Percentiles rank a stretch among this genome's conserved stretches.
These are phyloP conservation scores for Paecilomyces sp. DNA, from an alignment of 2,329 filamentous ascomycete genomes.

Conservation along the genomic window DNA sequence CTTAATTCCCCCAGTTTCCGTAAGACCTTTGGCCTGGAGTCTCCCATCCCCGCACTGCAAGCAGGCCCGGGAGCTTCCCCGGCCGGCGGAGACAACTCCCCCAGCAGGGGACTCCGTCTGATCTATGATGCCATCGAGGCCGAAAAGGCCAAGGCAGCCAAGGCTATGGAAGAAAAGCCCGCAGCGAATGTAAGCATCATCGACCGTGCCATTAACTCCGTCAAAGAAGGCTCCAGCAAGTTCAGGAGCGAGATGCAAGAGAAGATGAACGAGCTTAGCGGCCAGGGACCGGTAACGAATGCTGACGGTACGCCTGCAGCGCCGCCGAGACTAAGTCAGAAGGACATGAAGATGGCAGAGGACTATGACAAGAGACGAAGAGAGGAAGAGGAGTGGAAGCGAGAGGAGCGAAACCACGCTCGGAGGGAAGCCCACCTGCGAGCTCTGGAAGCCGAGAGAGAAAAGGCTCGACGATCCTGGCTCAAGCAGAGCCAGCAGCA, in stretches of 20 bases:
- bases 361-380: constrained; percentile 22
- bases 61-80: constrained; percentile 2
- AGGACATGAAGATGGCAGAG: constrained; percentile 21
- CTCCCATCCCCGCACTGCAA: constrained; percentile 7
- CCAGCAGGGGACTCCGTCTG: constrained; percentile 11
- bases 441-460: constrained; percentile 15
- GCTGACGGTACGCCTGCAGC: constrained; percentile 12
- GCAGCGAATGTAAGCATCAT: constrained; percentile 18
- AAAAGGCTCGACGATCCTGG: constrained; percentile 14
- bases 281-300: constrained; percentile 14
- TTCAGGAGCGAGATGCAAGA: constrained; percentile 15
- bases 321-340: constrained; percentile 18
- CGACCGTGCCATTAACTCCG: constrained; percentile 27
- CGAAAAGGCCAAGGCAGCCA: constrained; percentile 7
- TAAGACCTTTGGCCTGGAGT: constrained; percentile 16
- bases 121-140: constrained; percentile 9
- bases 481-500: constrained; percentile 4
- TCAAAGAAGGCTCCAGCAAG: constrained; percentile 19
- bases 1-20: constrained; percentile 33
- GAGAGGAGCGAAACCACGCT: constrained; percentile 29
- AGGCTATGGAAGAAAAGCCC: constrained; percentile 2
- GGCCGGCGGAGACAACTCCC: constrained; percentile 1
- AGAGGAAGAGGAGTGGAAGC: constrained; percentile 20
- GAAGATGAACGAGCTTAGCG: constrained; percentile 15
- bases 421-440: constrained; percentile 19